Evolutionary conservation across 78 protist species (phyloP), one percentile per base, ranked within the genome.

Genomic region (Bodo saltans): DNA sequence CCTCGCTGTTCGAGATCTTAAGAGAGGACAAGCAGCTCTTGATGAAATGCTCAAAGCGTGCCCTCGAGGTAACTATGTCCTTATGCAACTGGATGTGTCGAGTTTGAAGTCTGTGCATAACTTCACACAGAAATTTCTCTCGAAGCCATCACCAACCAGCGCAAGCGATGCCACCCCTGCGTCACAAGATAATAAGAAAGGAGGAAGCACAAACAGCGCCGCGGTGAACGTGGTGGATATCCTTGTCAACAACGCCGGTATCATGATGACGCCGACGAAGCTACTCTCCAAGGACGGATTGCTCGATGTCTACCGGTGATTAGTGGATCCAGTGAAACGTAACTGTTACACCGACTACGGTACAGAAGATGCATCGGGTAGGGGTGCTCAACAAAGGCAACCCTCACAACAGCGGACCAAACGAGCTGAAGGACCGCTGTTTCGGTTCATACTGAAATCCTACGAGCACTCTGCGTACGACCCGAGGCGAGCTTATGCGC

Each of bases 161-260:
- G 68, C 68, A 25, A 25, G 68, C 68, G 12, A 23, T 25, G 68
- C 68, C 12, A 52, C 68, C 30, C 23, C 30, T 12, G 68, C 30
- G 68, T 52, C 30, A 25, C 68, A 25, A 25, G 30, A 25, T 52
- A 52, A 52, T 23, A 12, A 52, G 30, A 25, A 52, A 52, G 68
- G 68, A 52, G 30, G 68, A 52, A 52, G 30, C 23, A 52, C 68
- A 25, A 52, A 78, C 35, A 78, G 82, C 41, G 41, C 70, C n/a
- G 67, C 35, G 29, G 82, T 23, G 67, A 25, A 25, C 35, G 82
- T 23, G 35, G 11, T 79, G 29, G 41, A 79, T 74, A n/a, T 3
- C 60, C n/a, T 79, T 12, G 33, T 79, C 34, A 79, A 79, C 70
- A 79, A 79, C 60, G 83, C 83, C 32, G 83, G 70, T 17, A 32